phyloP scores from a whole-genome alignment of 371 early-diverging fungal species.

The Parasitella parasitica region DNA sequence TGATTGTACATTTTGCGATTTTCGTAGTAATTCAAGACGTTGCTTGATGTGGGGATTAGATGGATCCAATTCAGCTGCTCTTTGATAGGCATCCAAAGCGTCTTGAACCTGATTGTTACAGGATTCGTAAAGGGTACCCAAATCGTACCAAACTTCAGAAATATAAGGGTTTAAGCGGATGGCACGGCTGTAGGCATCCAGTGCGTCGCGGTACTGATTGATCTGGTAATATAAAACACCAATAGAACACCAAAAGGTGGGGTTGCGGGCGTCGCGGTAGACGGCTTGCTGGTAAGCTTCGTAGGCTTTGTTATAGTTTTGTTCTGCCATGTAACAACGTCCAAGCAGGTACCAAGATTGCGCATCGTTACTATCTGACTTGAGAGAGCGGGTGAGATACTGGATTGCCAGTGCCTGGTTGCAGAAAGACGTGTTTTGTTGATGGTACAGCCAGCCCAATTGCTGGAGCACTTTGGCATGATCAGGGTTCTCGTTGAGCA shows the following conservation, averaged over 20 bases:
- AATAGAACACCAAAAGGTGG: constrained; percentile 96
- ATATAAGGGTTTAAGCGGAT: constrained; percentile 90
- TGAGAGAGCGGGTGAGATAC: constrained; percentile 76
- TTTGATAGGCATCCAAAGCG: constrained; percentile 93
- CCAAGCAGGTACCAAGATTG: constrained; percentile 94
- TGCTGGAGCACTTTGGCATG: constrained; percentile 94
- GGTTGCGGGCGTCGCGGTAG: constrained; percentile 87
- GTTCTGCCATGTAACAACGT: constrained; percentile 92
- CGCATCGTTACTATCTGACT: constrained; percentile 82
- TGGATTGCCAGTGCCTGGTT: constrained; percentile 82
- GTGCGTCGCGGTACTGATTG: constrained; percentile 90
- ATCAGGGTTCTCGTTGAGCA: constrained; percentile 81
- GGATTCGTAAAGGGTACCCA: constrained; percentile 93
- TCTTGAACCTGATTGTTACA: constrained; percentile 95
- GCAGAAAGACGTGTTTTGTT: constrained; percentile 69
- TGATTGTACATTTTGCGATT: constrained; percentile 22
- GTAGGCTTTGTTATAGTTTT: constrained; percentile 91
- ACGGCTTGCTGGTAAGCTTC: constrained; percentile 97
- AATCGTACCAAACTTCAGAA: constrained; percentile 93
- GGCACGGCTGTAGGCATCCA: constrained; percentile 94
- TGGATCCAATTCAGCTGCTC: constrained; percentile 87
- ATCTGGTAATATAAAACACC: constrained; percentile 96
- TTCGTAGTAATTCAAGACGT: constrained; percentile 64
- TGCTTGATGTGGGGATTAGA: constrained; percentile 79
- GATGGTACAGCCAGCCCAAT: constrained; percentile 92